A percentile compares a stretch with the other conserved stretches of the same genome.
phyloP scores from a whole-genome alignment of 208 protist species.

The Entamoeba histolytica region DNA sequence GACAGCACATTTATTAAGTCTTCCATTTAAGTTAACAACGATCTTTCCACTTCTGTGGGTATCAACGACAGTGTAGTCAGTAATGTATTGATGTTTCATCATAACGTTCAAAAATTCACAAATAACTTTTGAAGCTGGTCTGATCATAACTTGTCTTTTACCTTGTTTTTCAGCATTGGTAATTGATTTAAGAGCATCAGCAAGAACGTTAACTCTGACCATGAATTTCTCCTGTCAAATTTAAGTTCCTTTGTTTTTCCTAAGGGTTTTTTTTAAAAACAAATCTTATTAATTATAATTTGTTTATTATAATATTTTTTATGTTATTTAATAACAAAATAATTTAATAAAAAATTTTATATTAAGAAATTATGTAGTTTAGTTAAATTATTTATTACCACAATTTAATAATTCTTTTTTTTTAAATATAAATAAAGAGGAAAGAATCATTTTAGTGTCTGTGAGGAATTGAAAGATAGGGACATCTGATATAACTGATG shows the following conservation, averaged over 20 bases:
- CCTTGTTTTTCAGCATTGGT: slow-evolving; percentile 91
- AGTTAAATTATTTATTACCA: too few species aligned
- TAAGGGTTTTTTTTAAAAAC: not conserved
- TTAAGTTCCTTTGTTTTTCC: not conserved
- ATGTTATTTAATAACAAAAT: too few species aligned
- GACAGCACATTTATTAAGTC: slow-evolving; percentile 99
- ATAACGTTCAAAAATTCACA: slow-evolving; percentile 98
- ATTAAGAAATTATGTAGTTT: too few species aligned
- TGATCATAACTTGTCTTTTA: slow-evolving; percentile 95
- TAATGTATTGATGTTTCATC: slow-evolving; percentile 99
- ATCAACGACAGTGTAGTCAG: slow-evolving; percentile 99
- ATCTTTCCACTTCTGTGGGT: slow-evolving; percentile 97
- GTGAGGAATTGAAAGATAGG: too few species aligned
- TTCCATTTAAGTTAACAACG: slow-evolving; percentile 95
- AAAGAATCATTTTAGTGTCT: too few species aligned
- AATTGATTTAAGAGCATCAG: slow-evolving; percentile 89
- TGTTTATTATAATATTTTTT: not conserved
- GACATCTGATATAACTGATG: too few species aligned
- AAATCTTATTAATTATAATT: not conserved
- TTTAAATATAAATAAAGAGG: too few species aligned
- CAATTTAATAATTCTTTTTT: too few species aligned
- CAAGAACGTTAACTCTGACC: slow-evolving; percentile 93
- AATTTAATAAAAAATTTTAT: too few species aligned
- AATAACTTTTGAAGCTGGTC: slow-evolving; percentile 95
- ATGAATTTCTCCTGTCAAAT: slow-evolving; percentile 41